phyloP scores from a whole-genome alignment of 495 filamentous ascomycete species.

The Glonium stellatum region DNA sequence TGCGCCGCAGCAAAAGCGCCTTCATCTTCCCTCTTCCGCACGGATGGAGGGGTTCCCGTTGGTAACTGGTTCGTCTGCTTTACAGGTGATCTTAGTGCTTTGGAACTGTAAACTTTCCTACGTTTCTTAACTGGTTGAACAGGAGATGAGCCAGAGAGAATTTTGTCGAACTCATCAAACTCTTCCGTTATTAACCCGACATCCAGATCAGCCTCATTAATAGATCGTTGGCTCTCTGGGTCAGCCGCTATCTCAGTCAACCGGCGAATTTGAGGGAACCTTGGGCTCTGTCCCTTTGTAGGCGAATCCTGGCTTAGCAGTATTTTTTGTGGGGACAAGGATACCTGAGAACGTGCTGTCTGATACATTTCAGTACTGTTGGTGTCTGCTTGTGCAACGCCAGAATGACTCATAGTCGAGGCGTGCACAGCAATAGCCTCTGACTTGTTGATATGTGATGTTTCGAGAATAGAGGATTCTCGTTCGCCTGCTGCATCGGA shows the following conservation, averaged over 20 bases:
- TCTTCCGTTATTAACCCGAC: constrained; percentile 27
- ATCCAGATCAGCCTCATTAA: constrained; percentile 25
- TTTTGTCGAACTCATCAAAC: constrained; percentile 3
- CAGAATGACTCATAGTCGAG: not conserved
- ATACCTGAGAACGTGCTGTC: not conserved
- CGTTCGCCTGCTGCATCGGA: not conserved
- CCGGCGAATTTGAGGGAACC: constrained; percentile 9
- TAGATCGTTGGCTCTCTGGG: constrained; percentile 22
- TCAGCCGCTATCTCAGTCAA: constrained; percentile 36
- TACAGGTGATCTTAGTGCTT: not conserved
- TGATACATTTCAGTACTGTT: not conserved
- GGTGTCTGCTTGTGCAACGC: not conserved
- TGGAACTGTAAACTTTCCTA: constrained; percentile 16
- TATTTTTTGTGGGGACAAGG: not conserved
- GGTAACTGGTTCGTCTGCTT: not conserved
- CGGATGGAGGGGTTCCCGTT: constrained; percentile 19
- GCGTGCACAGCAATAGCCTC: not conserved
- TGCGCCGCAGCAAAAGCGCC: constrained; percentile 20
- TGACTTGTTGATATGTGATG: not conserved
- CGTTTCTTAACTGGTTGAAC: constrained; percentile 14
- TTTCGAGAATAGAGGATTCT: not conserved
- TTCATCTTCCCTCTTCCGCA: constrained; percentile 21
- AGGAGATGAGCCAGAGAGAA: constrained; percentile 4
- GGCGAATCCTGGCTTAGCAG: not conserved
- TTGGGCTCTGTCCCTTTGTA: not conserved